Conservation (phyloP, 1,284 basidiomycete species). For the Entoloma clypeatum region DNA sequence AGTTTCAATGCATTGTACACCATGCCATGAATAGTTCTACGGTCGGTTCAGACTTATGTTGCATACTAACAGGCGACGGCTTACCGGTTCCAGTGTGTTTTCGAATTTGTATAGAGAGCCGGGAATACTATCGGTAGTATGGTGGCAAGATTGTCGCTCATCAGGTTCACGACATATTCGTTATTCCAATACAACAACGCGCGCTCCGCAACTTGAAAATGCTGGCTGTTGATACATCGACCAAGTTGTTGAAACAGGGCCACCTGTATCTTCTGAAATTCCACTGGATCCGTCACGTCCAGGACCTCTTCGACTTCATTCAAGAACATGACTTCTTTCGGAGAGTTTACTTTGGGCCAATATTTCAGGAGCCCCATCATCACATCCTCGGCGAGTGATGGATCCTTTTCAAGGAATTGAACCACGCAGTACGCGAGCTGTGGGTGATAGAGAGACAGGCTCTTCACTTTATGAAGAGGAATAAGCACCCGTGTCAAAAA, state of each 20-base stretch:
- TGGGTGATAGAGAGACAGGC: slow-evolving; percentile 94
- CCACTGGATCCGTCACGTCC: slow-evolving; percentile 95
- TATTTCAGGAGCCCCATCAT: slow-evolving; percentile 92
- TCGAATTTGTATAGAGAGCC: slow-evolving; percentile 95
- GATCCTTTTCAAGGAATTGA: slow-evolving; percentile 98
- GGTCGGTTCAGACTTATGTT: slow-evolving; percentile 3
- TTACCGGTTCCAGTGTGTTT: slow-evolving; percentile 97
- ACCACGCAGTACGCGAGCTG: slow-evolving; percentile 99
- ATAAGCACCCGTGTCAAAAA: slow-evolving; percentile 97
- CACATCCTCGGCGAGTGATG: slow-evolving; percentile 90
- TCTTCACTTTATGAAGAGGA: slow-evolving; percentile 97
- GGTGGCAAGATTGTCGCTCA: slow-evolving; percentile 91
- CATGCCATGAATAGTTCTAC: slow-evolving; percentile 96
- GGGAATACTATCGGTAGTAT: slow-evolving; percentile 98
- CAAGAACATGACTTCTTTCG: slow-evolving; percentile 99
- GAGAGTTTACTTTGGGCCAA: slow-evolving; percentile 99
- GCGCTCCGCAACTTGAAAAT: slow-evolving; percentile 97
- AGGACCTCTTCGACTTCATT: slow-evolving; percentile 99
- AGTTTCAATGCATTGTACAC: slow-evolving; percentile 98
- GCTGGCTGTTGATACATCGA: slow-evolving; percentile 97
- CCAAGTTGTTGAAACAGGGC: slow-evolving; percentile 94
- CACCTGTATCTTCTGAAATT: slow-evolving; percentile 96
- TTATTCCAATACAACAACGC: slow-evolving; percentile 98
- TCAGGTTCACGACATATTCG: slow-evolving; percentile 99
- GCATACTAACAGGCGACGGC: slow-evolving; percentile 28